Conservation (phyloP, 2,329 filamentous ascomycete genomes). For the Neofusicoccum sp. region DNA sequence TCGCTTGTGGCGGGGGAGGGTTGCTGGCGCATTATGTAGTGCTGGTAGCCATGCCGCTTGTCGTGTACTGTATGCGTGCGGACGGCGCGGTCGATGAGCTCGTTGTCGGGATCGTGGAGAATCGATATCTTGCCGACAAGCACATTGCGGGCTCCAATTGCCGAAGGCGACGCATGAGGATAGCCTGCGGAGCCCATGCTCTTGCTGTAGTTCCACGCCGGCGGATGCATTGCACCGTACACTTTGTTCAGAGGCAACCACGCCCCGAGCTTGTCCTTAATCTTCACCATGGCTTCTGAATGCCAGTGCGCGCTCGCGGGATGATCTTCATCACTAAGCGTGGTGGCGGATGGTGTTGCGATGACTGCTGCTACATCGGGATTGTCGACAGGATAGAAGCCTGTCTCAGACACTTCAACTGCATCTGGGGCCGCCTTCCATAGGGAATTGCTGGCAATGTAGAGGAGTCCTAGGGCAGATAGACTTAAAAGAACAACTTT, state of each 20-base stretch:
- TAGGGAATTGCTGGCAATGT: background rate
- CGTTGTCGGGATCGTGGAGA: slow-evolving; percentile 14
- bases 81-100: slow-evolving; percentile 40
- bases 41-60: slow-evolving; percentile 38
- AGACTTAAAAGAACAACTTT: background rate
- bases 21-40: slow-evolving; percentile 32
- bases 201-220: background rate
- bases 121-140: slow-evolving; percentile 22
- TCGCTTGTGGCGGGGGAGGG: background rate
- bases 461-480: background rate
- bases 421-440: background rate
- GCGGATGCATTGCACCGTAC: slow-evolving; percentile 6
- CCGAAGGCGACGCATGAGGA: background rate
- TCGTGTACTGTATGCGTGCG: slow-evolving; percentile 38
- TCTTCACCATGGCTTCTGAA: slow-evolving; percentile 4
- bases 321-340: slow-evolving; percentile 1
- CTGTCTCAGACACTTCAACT: background rate
- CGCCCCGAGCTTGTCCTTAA: background rate
- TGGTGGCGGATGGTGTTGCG: background rate
- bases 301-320: slow-evolving; percentile 1
- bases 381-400: background rate
- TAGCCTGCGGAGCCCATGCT: background rate
- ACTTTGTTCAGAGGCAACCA: slow-evolving; percentile 6
- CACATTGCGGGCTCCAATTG: background rate
- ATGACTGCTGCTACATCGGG: background rate